A percentile compares a stretch with the other conserved stretches of the same genome.
These are phyloP conservation scores for California macrophylla DNA, from an alignment of 441 rosid species.

Conservation along the genomic window DNA sequence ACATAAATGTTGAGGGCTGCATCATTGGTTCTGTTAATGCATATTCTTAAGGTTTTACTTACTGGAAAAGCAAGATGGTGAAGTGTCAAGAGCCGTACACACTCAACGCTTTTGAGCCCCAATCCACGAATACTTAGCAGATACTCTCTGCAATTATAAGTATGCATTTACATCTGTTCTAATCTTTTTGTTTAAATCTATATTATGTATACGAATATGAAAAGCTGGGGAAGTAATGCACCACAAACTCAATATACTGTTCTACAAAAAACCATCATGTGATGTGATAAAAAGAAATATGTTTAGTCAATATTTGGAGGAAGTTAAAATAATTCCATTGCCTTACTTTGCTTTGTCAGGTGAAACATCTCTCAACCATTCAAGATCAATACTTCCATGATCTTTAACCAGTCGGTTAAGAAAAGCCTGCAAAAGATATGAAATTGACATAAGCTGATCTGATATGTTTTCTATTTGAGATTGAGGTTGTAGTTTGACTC, in stretches of 20 bases:
- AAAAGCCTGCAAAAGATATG: conserved; percentile 42
- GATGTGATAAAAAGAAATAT: not conserved
- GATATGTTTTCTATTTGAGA: conserved; percentile 2
- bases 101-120: conserved; percentile 96
- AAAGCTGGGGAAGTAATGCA: conserved; percentile 1
- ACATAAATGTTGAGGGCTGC: conserved; percentile 15
- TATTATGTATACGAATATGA: not conserved
- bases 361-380: conserved; percentile 71
- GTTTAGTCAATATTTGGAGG: not conserved
- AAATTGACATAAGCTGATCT: conserved; percentile 21
- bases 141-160: conserved; percentile 50
- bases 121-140: conserved; percentile 76
- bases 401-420: conserved; percentile 47
- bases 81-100: conserved; percentile 90
- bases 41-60: conserved; percentile 29
- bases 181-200: not conserved
- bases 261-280: not conserved
- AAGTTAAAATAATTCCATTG: conserved; percentile 5
- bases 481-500: not conserved
- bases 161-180: not conserved
- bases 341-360: conserved; percentile 80
- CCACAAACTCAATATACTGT: not conserved
- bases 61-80: conserved; percentile 96
- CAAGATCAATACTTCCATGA: conserved; percentile 53
- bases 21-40: conserved; percentile 5